phyloP scores from a whole-genome alignment of 2,329 filamentous ascomycete genomes.

The Neoascochyta sp. region DNA sequence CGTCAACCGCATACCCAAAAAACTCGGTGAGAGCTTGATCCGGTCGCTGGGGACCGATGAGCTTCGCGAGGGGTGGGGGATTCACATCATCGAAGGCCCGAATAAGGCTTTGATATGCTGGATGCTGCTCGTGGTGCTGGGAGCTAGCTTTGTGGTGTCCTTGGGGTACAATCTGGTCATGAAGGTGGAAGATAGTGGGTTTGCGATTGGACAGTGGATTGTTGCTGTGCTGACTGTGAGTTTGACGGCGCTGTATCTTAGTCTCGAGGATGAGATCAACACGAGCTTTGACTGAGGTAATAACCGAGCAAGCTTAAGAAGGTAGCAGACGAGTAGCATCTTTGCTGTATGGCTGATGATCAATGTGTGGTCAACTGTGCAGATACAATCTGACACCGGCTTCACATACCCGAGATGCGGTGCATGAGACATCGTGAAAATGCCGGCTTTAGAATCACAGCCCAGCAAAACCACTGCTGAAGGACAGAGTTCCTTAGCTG shows the following conservation, averaged over 20 bases:
- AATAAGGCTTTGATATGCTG: slow-evolving; percentile 9
- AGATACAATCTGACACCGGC: no score
- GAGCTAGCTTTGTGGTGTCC: slow-evolving; percentile 7
- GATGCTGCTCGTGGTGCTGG: slow-evolving; percentile 4
- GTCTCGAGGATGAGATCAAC: slow-evolving; percentile 5
- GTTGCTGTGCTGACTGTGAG: slow-evolving; percentile 8
- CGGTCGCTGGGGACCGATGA: slow-evolving; percentile 2
- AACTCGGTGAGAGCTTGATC: slow-evolving; percentile 7
- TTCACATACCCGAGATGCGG: no score
- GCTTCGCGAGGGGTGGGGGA: slow-evolving; percentile 9
- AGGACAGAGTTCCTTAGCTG: no score
- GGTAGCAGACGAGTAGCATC: no score
- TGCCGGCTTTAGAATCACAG: no score
- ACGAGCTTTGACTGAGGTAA: slow-evolving; percentile 1
- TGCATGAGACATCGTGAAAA: no score
- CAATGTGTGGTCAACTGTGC: no score
- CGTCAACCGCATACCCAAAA: slow-evolving; percentile 10
- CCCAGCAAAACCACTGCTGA: no score
- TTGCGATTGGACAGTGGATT: slow-evolving; percentile 15
- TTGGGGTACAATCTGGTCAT: slow-evolving; percentile 4
- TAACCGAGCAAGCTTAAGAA: no score
- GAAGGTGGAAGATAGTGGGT: slow-evolving; percentile 7
- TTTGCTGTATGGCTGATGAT: no score
- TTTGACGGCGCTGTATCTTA: slow-evolving; percentile 8
- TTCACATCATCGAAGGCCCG: slow-evolving; percentile 12